Percentiles rank a stretch among this genome's conserved stretches.
phyloP scores from a whole-genome alignment of 2,329 filamentous ascomycete genomes.

The Aotearoamyces nothofagi region DNA sequence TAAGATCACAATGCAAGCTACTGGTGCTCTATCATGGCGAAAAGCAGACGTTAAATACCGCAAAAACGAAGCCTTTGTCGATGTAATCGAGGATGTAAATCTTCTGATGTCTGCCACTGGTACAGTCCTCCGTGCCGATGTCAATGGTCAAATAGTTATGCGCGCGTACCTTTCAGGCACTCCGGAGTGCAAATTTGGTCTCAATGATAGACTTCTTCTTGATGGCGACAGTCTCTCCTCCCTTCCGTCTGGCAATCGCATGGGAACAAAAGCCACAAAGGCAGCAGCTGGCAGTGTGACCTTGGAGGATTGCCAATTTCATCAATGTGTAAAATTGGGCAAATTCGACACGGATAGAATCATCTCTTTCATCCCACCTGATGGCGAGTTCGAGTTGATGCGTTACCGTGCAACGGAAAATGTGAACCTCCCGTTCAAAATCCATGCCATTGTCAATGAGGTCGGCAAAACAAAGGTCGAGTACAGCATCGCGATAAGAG shows the following conservation, averaged over 20 bases:
- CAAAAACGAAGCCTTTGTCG: slow-evolving; percentile 98
- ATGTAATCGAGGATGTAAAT: slow-evolving; percentile 98
- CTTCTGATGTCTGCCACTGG: slow-evolving; percentile 97
- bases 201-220: slow-evolving; percentile 89
- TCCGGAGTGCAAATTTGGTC: slow-evolving; percentile 95
- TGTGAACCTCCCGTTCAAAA: slow-evolving; percentile 96
- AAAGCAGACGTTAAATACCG: slow-evolving; percentile 96
- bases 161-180: slow-evolving; percentile 92
- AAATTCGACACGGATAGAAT: slow-evolving; percentile 95
- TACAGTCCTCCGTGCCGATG: slow-evolving; percentile 85
- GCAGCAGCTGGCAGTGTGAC: slow-evolving; percentile 92
- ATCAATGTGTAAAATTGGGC: slow-evolving; percentile 94
- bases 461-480: slow-evolving; percentile 95
- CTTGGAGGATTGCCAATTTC: slow-evolving; percentile 95
- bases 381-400: slow-evolving; percentile 97
- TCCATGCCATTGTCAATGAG: slow-evolving; percentile 97
- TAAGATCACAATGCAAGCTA: slow-evolving; percentile 98
- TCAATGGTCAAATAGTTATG: slow-evolving; percentile 97
- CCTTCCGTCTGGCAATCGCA: slow-evolving; percentile 58
- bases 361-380: slow-evolving; percentile 92
- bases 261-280: slow-evolving; percentile 79
- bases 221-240: slow-evolving; percentile 56
- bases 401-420: slow-evolving; percentile 96
- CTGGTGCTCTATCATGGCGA: slow-evolving; percentile 90
- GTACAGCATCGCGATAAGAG: slow-evolving; percentile 94